Evolutionary conservation across 768 basidiomycete species (phyloP), one percentile per base, ranked within the genome.

Genomic region (Boletus huronensis): DNA sequence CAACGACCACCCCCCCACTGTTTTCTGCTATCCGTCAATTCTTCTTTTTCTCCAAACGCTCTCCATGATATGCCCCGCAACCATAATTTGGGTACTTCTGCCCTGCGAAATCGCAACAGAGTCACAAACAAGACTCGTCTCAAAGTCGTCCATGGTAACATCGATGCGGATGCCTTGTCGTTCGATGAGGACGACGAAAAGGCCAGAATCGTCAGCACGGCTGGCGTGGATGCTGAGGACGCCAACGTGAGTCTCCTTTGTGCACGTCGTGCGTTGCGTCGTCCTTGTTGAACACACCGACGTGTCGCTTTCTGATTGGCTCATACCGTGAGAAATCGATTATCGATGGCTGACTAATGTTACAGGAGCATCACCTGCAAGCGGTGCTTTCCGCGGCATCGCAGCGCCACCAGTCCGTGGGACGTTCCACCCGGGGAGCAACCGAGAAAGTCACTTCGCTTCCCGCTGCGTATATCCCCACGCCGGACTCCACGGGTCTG

Each of bases 71-170:
- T 90, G 88, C 88, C 88, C 81, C 88, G 88, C 68, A 85, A 84
- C 74, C 84, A 83, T 65, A 83, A 82, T 74, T 73, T 85, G 76
- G 85, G 82, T 74, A 82, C 86, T 64, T 85, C 88, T 57, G 82
- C 87, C 62, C 86, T 88, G 75, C 75, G 90, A 72, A 90, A 90
- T 69, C 86, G 90, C 74, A 91, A 90, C 75, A 85, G 90, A 71
- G 87, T 93, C 76, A 93, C 89, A 70, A 91, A 93, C 78, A 93
- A 93, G 79, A 90, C 88, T 64, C 84, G 90, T 57, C 88, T 93
- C 68, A 88, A 83, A 77, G 84, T 93, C 76, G 75, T 85, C 67
- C 83, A 84, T 71, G 91, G 90, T 56, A 82, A 82, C 70, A 81
- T 90, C 76, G 90, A 93, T 66, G 85, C 83, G 31, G 90, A 91